Conservation (phyloP, 2,329 filamentous ascomycete species). For the Cladophialophora bantiana region DNA sequence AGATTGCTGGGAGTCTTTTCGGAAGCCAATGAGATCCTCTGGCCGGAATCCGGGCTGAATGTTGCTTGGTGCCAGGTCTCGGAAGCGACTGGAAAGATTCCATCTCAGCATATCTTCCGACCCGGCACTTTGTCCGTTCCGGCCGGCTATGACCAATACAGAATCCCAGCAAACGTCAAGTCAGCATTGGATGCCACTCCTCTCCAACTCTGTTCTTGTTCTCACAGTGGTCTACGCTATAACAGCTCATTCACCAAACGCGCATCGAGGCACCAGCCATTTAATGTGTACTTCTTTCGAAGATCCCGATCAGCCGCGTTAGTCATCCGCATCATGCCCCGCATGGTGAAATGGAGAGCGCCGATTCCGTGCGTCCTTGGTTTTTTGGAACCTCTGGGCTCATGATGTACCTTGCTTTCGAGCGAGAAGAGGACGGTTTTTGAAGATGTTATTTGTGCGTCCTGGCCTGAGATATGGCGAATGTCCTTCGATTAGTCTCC, state of each 20-base stretch:
- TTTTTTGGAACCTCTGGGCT: constrained; percentile 40
- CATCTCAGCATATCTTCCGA: constrained; percentile 24
- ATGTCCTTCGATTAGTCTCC: constrained; percentile 44
- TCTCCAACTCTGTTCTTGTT: constrained; percentile 48
- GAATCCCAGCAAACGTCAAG: constrained; percentile 17
- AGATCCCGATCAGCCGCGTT: constrained; percentile 69
- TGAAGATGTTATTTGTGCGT: constrained; percentile 95
- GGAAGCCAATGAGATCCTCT: constrained; percentile 36
- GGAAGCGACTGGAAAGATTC: constrained; percentile 29
- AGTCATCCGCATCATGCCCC: constrained; percentile 67
- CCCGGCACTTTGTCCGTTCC: constrained; percentile 38
- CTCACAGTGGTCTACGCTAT: constrained; percentile 41
- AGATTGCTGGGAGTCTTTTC: constrained; percentile 30
- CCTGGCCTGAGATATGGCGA: constrained; percentile 58
- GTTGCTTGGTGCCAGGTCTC: constrained; percentile 39
- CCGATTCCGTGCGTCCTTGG: constrained; percentile 52
- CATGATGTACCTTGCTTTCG: constrained; percentile 45
- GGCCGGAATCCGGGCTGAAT: constrained; percentile 37
- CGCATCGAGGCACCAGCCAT: constrained; percentile 62
- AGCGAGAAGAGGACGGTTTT: constrained; percentile 75
- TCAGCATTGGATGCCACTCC: constrained; percentile 47
- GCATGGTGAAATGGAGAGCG: constrained; percentile 62
- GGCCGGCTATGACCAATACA: constrained; percentile 30
- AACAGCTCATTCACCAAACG: constrained; percentile 55
- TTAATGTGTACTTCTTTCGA: constrained; percentile 55